Base-by-base conservation (phyloP, 768 basidiomycete species). In the Cystofilobasidium macerans region DNA sequence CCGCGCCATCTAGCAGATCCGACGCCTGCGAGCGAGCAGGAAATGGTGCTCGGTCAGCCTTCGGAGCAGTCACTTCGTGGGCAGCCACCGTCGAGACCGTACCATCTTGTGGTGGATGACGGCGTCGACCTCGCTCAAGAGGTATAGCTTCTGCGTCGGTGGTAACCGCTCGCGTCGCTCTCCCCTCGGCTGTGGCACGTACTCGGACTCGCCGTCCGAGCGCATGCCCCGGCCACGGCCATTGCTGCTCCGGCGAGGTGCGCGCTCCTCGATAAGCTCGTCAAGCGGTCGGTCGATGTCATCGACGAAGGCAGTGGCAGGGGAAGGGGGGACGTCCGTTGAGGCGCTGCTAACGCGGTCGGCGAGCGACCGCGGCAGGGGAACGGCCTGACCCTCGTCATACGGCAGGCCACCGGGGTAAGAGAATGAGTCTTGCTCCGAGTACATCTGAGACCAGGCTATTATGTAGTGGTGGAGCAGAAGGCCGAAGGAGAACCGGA, bases 351-450 rank as follows among this genome's bases (percentile, higher is more conserved):
- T 11, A 14, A 30, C 13, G 30, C 28, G 28, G 51, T n/a, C 51
- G 51, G 51, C 7, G 3, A 1, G 28, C 2, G 20, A 22, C 4
- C 22, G n/a, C 28, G 51, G 51, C 28, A 54, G 51, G 6, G 51
- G 51, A 2, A 54, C 51, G 28, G 51, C 30, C 20, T 54, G 51
- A 30, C 51, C 51, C 51, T 54, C 51, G 28, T 54, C 51, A 30
- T 54, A 54, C 28, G 51, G 51, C 28, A 54, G 51, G 13, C 51
- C 51, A 18, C 51, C 51, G 13, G 51, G 51, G 51, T 54, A 54
- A 16, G 51, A 54, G 51, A 54, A 54, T 3, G 51, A 14, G 51
- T 54, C 51, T 30, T 54, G 26, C 30, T 32, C 51, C 1, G 51
- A 54, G 30, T 32, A n/a, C 51, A 54, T 54, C 28, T 28, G 28